Conservation (phyloP, 139 green algal genomes). For the Micromonas pusilla region DNA sequence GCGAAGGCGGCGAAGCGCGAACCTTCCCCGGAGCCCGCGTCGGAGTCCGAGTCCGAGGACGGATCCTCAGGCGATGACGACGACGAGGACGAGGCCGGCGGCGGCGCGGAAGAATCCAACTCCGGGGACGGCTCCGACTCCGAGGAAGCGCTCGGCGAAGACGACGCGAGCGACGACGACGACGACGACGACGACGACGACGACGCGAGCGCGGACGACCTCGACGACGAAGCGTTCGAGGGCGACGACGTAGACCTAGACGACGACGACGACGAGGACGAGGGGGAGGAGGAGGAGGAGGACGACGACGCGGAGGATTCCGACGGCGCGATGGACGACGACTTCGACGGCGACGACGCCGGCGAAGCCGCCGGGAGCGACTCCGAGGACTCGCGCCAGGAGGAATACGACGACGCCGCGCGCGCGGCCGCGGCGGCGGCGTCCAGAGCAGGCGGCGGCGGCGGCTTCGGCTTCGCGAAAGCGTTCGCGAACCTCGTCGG, state of each 20-base stretch:
- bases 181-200: conserved; percentile 1
- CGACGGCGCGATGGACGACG: conserved; percentile 21
- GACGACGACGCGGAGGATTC: conserved; percentile 1
- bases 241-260: neutral
- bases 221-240: conserved; percentile 28
- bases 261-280: conserved; percentile 18
- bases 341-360: conserved; percentile 9
- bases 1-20: neutral
- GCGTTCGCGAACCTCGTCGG: conserved; percentile 51
- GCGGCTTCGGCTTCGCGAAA: conserved; percentile 60
- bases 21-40: neutral
- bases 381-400: conserved; percentile 18
- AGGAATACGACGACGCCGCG: conserved; percentile 19
- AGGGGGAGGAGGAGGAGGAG: conserved; percentile 12
- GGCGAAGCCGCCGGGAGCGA: conserved; percentile 14
- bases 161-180: conserved; percentile 3
- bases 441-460: conserved; percentile 44
- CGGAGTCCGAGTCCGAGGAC: neutral
- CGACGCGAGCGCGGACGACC: neutral
- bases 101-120: too few relatives aligned
- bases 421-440: conserved; percentile 8
- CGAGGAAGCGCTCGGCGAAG: conserved; percentile 4
- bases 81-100: neutral
- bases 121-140: neutral
- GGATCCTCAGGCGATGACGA: neutral